phyloP scores from a whole-genome alignment of 345 rosid species.

The Eucalyptus caleyi region DNA sequence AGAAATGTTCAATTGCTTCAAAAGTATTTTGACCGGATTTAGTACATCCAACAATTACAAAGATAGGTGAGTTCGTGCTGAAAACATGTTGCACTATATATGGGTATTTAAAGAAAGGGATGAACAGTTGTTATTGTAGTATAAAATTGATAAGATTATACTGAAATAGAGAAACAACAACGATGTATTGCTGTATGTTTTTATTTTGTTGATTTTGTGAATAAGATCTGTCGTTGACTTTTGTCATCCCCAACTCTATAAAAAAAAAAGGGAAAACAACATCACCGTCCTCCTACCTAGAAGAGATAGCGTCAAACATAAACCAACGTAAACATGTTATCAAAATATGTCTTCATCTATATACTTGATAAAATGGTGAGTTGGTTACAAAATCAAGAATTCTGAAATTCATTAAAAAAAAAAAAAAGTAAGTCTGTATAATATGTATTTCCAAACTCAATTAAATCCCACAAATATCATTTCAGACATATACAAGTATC shows the following conservation, averaged over 20 bases:
- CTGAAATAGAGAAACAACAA: neutral
- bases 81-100: neutral
- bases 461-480: too few species aligned
- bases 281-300: neutral
- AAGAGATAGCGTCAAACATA: too few species aligned
- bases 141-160: too few species aligned
- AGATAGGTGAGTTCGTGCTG: neutral
- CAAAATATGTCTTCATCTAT: neutral
- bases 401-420: too few species aligned
- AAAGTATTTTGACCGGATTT: neutral
- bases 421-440: too few species aligned
- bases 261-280: neutral
- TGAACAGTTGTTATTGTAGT: accelerated
- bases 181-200: accelerated
- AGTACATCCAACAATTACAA: neutral
- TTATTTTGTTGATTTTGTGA: neutral
- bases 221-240: too few species aligned
- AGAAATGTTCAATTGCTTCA: too few species aligned
- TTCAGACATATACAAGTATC: neutral
- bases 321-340: neutral
- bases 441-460: neutral
- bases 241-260: neutral
- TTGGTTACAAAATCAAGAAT: too few species aligned
- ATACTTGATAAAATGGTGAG: neutral
- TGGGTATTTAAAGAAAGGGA: neutral